phyloP scores from a whole-genome alignment of 139 green algal species.

The Chlamydomonas sphaeroides region DNA sequence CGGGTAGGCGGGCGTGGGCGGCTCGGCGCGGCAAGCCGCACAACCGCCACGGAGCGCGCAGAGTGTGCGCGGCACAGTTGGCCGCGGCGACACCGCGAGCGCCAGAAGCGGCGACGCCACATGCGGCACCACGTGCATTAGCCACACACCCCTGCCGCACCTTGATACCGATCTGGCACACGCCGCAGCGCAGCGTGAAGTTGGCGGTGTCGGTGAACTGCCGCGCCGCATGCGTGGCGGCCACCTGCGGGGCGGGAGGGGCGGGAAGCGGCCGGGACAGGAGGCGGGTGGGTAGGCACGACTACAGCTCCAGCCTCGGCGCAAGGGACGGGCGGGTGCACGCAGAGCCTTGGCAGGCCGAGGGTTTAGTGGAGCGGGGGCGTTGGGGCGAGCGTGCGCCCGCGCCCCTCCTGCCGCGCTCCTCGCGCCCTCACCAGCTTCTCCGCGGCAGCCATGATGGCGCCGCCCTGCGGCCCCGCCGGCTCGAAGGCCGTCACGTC shows the following conservation, averaged over 20 bases:
- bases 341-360: too few species aligned
- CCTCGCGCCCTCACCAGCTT: slow-evolving; percentile 55
- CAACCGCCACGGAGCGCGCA: too few species aligned
- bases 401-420: too few species aligned
- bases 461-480: background rate
- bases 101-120: too few species aligned
- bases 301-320: too few species aligned
- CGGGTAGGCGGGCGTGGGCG: background rate
- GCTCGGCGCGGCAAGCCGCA: too few species aligned
- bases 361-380: too few species aligned
- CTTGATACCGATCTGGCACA: slow-evolving; percentile 70
- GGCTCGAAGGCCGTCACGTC: slow-evolving; percentile 74
- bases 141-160: slow-evolving; percentile 6
- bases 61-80: background rate
- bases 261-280: background rate
- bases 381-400: too few species aligned
- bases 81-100: too few species aligned
- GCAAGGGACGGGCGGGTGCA: too few species aligned
- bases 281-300: too few species aligned
- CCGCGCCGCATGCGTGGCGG: slow-evolving; percentile 58
- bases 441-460: slow-evolving; percentile 59
- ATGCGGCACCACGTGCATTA: too few species aligned
- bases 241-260: slow-evolving; percentile 18
- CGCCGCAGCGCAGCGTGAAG: slow-evolving; percentile 91
- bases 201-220: slow-evolving; percentile 78